Base-by-base conservation (phyloP, 148 eudicot genomes). In the Chenopodium berlandieri region DNA sequence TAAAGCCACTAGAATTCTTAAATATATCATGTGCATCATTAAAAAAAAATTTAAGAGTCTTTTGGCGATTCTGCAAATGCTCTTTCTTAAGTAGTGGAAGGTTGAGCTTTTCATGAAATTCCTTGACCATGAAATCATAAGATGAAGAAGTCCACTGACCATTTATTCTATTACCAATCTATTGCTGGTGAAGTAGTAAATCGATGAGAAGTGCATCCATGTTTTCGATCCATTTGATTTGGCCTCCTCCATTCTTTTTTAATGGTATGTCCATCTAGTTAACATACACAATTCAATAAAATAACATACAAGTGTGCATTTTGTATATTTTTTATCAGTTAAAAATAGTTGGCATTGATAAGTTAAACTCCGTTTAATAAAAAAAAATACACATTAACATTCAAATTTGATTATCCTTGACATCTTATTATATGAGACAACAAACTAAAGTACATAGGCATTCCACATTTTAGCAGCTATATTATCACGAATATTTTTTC, bases 151-250 rank as follows among this genome's bases (percentile, higher is more conserved):
- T 73, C 75, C 75, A 73, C 7, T 73, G 75, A 50, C 54, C 56
- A 5, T 22, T 47, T 3, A 47, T 22, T 20, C 52, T 73, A 9
- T 73, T 46, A 4, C 75, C 31, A 5, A 17, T 37, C 11, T 40
- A 4, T 44, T 73, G 75, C 44, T 37, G 75, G 9, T 40, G 44
- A 73, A 47, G 27, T 40, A 73, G 44, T 20, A 56, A 56, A 3
- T 73, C 75, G n/a, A 46, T 40, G 50, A 73, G 75, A 46, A 19
- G 56, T 73, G 75, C 56, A n/a, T 73, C 75, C 75, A 73, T 73
- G 44, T 22, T 44, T 46, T 73, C 75, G 19, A 56, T 73, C 75
- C 50, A 73, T 44, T 73, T 73, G 25, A 73, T 40, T 23, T 23
- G 25, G 34, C 47, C 10, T 70, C 73, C 73, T 12, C 9, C 73